Base-by-base conservation (phyloP, 768 basidiomycete genomes). In the Agrocybe chaxingu region DNA sequence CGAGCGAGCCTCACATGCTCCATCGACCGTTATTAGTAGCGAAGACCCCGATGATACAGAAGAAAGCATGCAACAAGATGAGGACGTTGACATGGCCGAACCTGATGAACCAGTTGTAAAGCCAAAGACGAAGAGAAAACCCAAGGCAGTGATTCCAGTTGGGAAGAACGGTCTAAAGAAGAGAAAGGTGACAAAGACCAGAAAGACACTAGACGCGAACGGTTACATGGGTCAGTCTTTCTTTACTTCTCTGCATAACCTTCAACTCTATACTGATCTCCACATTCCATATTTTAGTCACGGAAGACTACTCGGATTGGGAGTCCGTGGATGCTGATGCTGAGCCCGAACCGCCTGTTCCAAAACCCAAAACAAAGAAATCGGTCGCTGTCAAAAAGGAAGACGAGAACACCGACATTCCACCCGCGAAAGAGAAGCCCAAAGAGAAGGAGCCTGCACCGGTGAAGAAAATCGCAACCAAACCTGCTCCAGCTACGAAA, bases 121-220 rank as follows among this genome's bases (percentile, higher is more conserved):
- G 52, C 66, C 70, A 51, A 68, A 67, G 48, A 73, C 70, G 53
- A 72, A 75, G 49, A 84, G 80, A 67, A 89, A 73, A 55, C 70
- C 75, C 35, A 87, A 83, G 67, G 84, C 80, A 57, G 75, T 73
- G 3, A 62, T 82, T n/a, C 91, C 89, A 0, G 67, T 89, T n/a
- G 89, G 90, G 0, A 70, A 70, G 35, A 93, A 92, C 52, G 90
- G 90, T 4, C 60, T 90, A 49, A 89, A 80, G 74, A 92, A 92
- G 70, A 78, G 73, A 57, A 75, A 81, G 7, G 72, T 89, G 2
- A 60, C 80, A 18, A 89, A 83, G 59, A 82, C 77, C 38, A 74
- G 79, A 54, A 77, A 61, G 55, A 73, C 61, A 11, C 66, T 74
- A 19, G 85, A 87, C 54, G 79, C 71, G 0, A 84, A 87, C 64